Conservation (phyloP, 2,329 filamentous ascomycete genomes). For the Ophiostoma piceae region DNA sequence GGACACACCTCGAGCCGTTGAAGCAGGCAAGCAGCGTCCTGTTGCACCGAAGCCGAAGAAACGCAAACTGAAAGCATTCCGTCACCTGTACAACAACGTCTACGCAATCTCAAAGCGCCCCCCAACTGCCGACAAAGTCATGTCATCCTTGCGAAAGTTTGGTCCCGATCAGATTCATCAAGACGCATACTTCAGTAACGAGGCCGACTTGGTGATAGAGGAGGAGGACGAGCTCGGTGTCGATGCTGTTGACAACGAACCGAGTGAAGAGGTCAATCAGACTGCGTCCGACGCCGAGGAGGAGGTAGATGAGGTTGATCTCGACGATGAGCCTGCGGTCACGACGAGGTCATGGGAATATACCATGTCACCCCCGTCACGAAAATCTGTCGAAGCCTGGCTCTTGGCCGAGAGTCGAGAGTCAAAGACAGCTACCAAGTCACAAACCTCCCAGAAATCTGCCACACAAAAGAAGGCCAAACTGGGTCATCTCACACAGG, state of each 20-base stretch:
- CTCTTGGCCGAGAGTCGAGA: slow-evolving; percentile 40
- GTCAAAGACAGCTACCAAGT: slow-evolving; percentile 27
- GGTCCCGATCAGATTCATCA: slow-evolving; percentile 69
- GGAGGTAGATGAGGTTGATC: neutral
- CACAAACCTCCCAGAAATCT: neutral
- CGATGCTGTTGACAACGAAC: neutral
- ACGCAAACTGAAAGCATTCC: too few species aligned
- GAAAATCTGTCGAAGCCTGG: slow-evolving; percentile 66
- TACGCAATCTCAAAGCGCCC: slow-evolving; percentile 13
- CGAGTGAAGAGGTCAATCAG: neutral
- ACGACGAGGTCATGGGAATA: slow-evolving; percentile 61
- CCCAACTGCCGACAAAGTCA: slow-evolving; percentile 7
- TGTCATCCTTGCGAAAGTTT: slow-evolving; percentile 16
- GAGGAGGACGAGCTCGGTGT: neutral
- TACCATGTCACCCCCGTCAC: slow-evolving; percentile 62
- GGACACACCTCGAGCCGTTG: neutral
- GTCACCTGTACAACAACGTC: neutral
- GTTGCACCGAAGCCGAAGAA: neutral
- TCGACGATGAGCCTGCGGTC: neutral
- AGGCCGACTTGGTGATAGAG: slow-evolving; percentile 65
- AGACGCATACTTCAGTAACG: slow-evolving; percentile 78
- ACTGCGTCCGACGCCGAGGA: neutral
- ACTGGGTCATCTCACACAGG: slow-evolving; percentile 13
- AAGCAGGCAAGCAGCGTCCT: neutral
- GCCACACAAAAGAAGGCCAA: slow-evolving; percentile 9